Percentiles rank a stretch among this genome's conserved stretches.
Conservation (phyloP, 2,329 filamentous ascomycete species). For the Purpureocillium takamizusanense region DNA sequence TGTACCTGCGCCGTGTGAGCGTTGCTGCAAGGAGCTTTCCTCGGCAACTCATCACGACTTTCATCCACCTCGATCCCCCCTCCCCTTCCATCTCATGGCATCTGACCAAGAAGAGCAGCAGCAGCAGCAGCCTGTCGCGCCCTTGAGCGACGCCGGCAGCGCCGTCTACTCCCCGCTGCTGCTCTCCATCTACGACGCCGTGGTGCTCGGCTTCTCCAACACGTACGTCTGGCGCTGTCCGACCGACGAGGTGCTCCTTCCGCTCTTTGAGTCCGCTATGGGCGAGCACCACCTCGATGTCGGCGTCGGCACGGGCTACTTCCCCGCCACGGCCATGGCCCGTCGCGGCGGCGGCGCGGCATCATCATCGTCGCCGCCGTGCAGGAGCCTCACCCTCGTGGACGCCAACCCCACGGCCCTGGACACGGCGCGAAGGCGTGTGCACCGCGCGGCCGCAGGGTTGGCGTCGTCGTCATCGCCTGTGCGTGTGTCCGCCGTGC, state of each 20-base stretch:
- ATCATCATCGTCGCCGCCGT: background rate
- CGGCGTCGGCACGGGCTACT: conserved; percentile 30
- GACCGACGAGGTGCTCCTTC: conserved; percentile 16
- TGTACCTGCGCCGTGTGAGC: too few relatives aligned
- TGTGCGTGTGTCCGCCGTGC: conserved; percentile 16
- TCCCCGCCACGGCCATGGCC: conserved; percentile 19
- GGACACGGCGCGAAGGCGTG: background rate
- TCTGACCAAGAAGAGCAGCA: too few relatives aligned
- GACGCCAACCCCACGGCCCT: conserved; percentile 27
- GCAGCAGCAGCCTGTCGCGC: background rate
- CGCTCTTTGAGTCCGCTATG: conserved; percentile 16
- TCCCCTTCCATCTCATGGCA: too few relatives aligned
- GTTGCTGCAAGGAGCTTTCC: too few relatives aligned
- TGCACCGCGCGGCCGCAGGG: too few relatives aligned
- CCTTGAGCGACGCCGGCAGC: conserved; percentile 1
- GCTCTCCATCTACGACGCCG: conserved; percentile 28
- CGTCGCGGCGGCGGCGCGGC: background rate
- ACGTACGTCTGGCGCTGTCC: conserved; percentile 25
- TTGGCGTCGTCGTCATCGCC: conserved; percentile 6
- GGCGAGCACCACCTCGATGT: conserved; percentile 25
- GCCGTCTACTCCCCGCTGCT: conserved; percentile 2
- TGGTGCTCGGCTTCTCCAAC: conserved; percentile 32
- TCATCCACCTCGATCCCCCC: too few relatives aligned
- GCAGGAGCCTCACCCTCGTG: conserved; percentile 22
- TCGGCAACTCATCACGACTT: too few relatives aligned